Conservation (phyloP, 2,329 filamentous ascomycete species). For the Xylaria sp. region DNA sequence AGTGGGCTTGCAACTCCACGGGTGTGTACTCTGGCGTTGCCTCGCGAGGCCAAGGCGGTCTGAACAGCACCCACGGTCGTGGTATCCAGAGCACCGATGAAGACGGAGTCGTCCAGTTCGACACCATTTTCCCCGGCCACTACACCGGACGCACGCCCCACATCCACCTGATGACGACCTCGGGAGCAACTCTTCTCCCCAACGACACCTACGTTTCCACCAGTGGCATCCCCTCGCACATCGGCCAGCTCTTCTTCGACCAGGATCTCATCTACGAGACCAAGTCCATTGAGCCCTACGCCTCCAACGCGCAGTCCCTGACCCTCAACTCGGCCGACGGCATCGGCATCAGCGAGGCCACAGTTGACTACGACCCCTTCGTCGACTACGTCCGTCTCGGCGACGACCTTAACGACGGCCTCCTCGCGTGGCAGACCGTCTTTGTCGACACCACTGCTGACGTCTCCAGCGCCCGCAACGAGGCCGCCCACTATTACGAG, state of each 20-base stretch:
- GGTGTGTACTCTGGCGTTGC: slow-evolving; percentile 47
- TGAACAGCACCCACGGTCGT: slow-evolving; percentile 43
- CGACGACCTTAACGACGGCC: slow-evolving; percentile 52
- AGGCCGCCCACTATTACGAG: slow-evolving; percentile 38
- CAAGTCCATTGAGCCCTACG: slow-evolving; percentile 52
- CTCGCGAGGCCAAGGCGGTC: slow-evolving; percentile 35
- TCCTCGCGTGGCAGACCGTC: slow-evolving; percentile 56
- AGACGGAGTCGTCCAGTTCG: slow-evolving; percentile 45
- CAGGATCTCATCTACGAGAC: slow-evolving; percentile 57
- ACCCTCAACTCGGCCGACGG: slow-evolving; percentile 57
- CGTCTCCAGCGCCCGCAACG: slow-evolving; percentile 26
- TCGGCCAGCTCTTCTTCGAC: slow-evolving; percentile 68
- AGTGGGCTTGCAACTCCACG: slow-evolving; percentile 48
- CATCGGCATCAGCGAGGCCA: slow-evolving; percentile 55
- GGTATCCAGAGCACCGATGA: slow-evolving; percentile 43
- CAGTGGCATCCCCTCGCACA: slow-evolving; percentile 58
- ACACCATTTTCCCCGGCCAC: slow-evolving; percentile 44
- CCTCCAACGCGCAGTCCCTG: slow-evolving; percentile 47
- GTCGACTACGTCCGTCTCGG: slow-evolving; percentile 63
- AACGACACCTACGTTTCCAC: slow-evolving; percentile 51
- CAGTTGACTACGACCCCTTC: slow-evolving; percentile 58
- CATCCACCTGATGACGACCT: slow-evolving; percentile 42
- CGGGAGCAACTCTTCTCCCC: slow-evolving; percentile 43
- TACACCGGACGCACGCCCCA: slow-evolving; percentile 42
- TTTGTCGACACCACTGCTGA: slow-evolving; percentile 50